Conservation (phyloP, 1,139 yeast genomes). For the Hansenula sp. region DNA sequence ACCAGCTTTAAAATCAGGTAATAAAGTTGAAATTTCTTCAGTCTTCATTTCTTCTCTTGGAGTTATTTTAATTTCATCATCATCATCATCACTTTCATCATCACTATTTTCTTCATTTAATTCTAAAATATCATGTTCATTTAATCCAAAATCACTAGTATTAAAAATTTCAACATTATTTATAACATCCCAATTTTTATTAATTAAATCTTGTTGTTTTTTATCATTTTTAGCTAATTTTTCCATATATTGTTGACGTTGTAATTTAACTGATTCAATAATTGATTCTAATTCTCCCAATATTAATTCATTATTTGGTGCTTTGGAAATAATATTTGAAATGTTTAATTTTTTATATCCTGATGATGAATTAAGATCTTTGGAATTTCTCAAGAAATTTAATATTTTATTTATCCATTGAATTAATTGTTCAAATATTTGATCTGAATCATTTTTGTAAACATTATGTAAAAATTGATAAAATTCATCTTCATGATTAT, state of each 20-base stretch:
- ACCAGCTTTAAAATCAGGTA: neutral
- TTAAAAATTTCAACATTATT: constrained; percentile 41
- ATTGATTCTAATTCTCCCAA: constrained; percentile 39
- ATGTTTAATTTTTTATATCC: constrained; percentile 35
- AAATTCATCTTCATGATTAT: constrained; percentile 64
- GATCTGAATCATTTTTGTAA: constrained; percentile 67
- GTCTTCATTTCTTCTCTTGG: constrained; percentile 4
- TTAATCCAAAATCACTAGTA: constrained; percentile 53
- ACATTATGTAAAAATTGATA: constrained; percentile 75
- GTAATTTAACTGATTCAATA: constrained; percentile 37
- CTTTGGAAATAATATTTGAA: constrained; percentile 22
- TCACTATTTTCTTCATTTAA: constrained; percentile 41
- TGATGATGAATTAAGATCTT: constrained; percentile 30
- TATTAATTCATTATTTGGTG: constrained; percentile 32
- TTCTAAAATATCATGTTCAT: constrained; percentile 54
- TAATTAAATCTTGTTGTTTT: constrained; percentile 24
- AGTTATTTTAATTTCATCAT: constrained; percentile 9
- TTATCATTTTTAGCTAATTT: constrained; percentile 24
- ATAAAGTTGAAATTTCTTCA: neutral
- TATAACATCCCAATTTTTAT: constrained; percentile 45
- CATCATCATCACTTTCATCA: constrained; percentile 15
- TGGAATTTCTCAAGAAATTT: constrained; percentile 55
- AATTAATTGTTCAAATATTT: constrained; percentile 64
- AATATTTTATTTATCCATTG: constrained; percentile 66
- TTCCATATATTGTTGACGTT: constrained; percentile 33